phyloP scores from a whole-genome alignment of 306 rosid genomes.

The Arachis stenosperma region DNA sequence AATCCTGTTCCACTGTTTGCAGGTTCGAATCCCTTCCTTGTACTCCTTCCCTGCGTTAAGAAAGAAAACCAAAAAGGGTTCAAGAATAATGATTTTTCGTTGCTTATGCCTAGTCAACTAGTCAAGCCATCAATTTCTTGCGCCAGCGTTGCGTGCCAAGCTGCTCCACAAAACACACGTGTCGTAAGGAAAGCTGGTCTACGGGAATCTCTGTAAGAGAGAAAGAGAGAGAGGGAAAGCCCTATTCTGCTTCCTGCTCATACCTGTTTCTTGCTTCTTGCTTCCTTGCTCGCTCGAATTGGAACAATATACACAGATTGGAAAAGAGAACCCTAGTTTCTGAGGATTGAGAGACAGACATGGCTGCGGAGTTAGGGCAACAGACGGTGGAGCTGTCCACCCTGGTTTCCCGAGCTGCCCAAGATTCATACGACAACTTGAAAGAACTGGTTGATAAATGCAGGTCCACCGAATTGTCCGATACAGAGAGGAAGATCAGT shows the following conservation, averaged over 20 bases:
- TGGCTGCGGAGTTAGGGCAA: constrained; percentile 96
- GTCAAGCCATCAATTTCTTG: no score
- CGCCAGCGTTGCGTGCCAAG: no score
- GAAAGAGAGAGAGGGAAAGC: no score
- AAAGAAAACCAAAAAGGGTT: no score
- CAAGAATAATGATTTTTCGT: no score
- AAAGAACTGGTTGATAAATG: constrained; percentile 85
- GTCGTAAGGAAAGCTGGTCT: no score
- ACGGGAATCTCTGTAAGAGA: no score
- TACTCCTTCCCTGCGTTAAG: no score
- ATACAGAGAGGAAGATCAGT: constrained; percentile 79
- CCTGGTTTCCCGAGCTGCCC: constrained; percentile 77
- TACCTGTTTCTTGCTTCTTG: background rate
- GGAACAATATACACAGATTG: constrained; percentile 36
- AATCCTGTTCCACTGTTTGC: no score
- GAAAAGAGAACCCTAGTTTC: constrained; percentile 11
- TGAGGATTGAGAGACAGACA: constrained; percentile 16
- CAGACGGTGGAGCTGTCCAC: constrained; percentile 91
- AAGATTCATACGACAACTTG: constrained; percentile 75
- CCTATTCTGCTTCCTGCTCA: background rate
- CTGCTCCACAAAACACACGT: no score
- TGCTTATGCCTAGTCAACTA: no score
- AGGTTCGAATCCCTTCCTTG: no score
- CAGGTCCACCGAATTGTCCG: constrained; percentile 69
- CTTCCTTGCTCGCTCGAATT: background rate